These are phyloP conservation scores for Naganishia liquefaciens DNA, from an alignment of 1,284 basidiomycete species.

Conservation along the genomic window DNA sequence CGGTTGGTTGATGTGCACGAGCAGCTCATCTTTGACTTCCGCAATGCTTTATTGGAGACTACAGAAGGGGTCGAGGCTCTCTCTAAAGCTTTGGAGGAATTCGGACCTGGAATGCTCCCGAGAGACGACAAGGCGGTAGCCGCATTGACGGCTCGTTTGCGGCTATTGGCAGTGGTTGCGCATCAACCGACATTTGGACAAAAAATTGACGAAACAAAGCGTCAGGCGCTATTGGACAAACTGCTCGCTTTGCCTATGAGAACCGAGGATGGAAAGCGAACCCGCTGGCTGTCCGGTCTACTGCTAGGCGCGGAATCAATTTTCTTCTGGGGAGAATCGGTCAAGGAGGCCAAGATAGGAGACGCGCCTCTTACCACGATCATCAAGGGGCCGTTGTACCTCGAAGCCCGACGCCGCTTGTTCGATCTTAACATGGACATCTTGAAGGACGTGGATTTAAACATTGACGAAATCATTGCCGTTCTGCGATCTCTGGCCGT, in stretches of 20 bases:
- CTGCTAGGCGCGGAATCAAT: conserved; percentile 79
- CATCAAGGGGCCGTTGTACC: conserved; percentile 62
- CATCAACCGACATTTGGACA: conserved; percentile 58
- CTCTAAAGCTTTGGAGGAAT: conserved; percentile 33
- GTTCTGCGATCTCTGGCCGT: conserved; percentile 76
- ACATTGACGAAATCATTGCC: conserved; percentile 76
- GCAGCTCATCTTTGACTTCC: conserved; percentile 85
- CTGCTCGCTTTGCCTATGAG: conserved; percentile 28
- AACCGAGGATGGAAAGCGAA: conserved; percentile 49
- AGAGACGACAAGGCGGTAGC: conserved; percentile 58
- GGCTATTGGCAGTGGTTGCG: conserved; percentile 79
- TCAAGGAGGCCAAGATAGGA: conserved; percentile 58
- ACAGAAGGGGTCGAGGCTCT: conserved; percentile 35
- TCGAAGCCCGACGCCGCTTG: conserved; percentile 64
- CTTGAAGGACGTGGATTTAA: conserved; percentile 63
- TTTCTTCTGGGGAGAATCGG: conserved; percentile 72
- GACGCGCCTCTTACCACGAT: conserved; percentile 39
- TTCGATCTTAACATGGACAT: conserved; percentile 74
- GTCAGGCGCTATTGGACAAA: conserved; percentile 9
- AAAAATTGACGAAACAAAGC: conserved; percentile 45
- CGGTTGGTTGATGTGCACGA: conserved; percentile 81
- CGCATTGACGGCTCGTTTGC: conserved; percentile 73
- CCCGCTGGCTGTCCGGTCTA: conserved; percentile 81
- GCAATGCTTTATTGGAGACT: conserved; percentile 69
- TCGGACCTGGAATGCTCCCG: conserved; percentile 7